Percentiles rank a stretch among this genome's conserved stretches.
phyloP scores from a whole-genome alignment of 2,329 filamentous ascomycete species.

The Madurella mycetomatis region DNA sequence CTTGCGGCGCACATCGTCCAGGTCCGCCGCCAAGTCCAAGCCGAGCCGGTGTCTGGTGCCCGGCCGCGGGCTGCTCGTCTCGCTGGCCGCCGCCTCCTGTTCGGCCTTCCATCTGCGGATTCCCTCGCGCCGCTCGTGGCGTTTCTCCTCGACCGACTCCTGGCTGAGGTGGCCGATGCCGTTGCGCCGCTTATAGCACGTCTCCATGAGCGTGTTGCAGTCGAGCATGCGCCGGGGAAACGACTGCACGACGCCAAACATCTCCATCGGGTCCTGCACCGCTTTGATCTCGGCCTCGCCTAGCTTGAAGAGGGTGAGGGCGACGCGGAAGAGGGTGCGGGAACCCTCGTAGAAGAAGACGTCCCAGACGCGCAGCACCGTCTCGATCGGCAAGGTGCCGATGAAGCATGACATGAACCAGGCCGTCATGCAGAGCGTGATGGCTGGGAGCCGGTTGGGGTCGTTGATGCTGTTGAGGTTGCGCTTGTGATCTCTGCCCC shows the following conservation, averaged over 20 bases:
- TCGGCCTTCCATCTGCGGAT: slow-evolving; percentile 40
- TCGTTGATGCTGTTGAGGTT: slow-evolving; percentile 37
- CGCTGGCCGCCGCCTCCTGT: slow-evolving; percentile 33
- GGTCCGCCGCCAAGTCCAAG: slow-evolving; percentile 26
- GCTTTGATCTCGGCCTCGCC: slow-evolving; percentile 76
- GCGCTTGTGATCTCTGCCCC: slow-evolving; percentile 33
- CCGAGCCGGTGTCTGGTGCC: slow-evolving; percentile 24
- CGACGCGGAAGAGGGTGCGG: slow-evolving; percentile 88
- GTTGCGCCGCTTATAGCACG: slow-evolving; percentile 74
- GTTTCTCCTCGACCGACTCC: slow-evolving; percentile 70
- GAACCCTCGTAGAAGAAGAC: slow-evolving; percentile 93
- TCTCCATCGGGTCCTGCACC: slow-evolving; percentile 84
- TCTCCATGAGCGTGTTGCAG: slow-evolving; percentile 74
- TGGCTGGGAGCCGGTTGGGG: slow-evolving; percentile 67
- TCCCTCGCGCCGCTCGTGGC: slow-evolving; percentile 60
- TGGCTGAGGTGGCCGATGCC: slow-evolving; percentile 80
- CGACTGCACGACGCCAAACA: slow-evolving; percentile 89
- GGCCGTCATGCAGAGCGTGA: slow-evolving; percentile 86
- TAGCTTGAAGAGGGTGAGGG: slow-evolving; percentile 84
- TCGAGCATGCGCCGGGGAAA: slow-evolving; percentile 78
- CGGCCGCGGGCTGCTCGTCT: slow-evolving; percentile 1
- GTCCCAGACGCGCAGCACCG: slow-evolving; percentile 89
- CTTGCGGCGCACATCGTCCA: slow-evolving; percentile 38
- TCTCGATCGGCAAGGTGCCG: slow-evolving; percentile 86
- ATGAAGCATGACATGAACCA: slow-evolving; percentile 99